A percentile compares a stretch with the other conserved stretches of the same genome.
phyloP scores from a whole-genome alignment of 768 basidiomycete species.

The Termitomyces sp. region DNA sequence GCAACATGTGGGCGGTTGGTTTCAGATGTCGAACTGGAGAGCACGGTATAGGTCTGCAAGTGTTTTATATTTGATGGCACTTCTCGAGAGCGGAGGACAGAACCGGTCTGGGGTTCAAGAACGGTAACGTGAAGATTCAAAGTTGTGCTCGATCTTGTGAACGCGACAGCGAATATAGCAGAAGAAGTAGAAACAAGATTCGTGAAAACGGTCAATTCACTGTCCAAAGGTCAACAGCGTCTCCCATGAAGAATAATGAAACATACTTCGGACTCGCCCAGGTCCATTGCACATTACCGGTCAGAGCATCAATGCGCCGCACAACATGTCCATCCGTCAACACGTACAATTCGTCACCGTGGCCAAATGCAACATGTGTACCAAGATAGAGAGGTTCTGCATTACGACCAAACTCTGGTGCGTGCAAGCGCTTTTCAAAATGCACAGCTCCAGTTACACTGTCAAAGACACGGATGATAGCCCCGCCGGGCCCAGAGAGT shows the following conservation, averaged over 20 bases:
- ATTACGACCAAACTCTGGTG: constrained; percentile 32
- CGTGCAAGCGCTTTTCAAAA: constrained; percentile 60
- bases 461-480: constrained; percentile 66
- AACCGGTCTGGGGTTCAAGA: constrained; percentile 49
- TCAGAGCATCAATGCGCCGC: constrained; percentile 38
- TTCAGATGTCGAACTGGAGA: constrained; percentile 10
- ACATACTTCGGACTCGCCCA: constrained; percentile 72
- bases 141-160: constrained; percentile 42
- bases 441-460: constrained; percentile 48
- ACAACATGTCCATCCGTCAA: constrained; percentile 60
- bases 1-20: constrained; percentile 29
- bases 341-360: constrained; percentile 35
- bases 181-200: constrained; percentile 48
- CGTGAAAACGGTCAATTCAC: constrained; percentile 60
- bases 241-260: background rate
- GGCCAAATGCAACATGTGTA: constrained; percentile 37
- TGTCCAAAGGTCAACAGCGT: constrained; percentile 18
- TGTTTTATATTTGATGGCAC: constrained; percentile 46
- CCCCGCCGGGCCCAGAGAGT: constrained; percentile 71
- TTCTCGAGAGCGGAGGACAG: constrained; percentile 38
- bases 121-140: constrained; percentile 66
- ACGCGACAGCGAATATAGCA: constrained; percentile 53
- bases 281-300: constrained; percentile 58
- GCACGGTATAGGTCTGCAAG: constrained; percentile 26
- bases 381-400: constrained; percentile 53